Conservation (phyloP, 805 yeast species). For the Ogataea neopini region DNA sequence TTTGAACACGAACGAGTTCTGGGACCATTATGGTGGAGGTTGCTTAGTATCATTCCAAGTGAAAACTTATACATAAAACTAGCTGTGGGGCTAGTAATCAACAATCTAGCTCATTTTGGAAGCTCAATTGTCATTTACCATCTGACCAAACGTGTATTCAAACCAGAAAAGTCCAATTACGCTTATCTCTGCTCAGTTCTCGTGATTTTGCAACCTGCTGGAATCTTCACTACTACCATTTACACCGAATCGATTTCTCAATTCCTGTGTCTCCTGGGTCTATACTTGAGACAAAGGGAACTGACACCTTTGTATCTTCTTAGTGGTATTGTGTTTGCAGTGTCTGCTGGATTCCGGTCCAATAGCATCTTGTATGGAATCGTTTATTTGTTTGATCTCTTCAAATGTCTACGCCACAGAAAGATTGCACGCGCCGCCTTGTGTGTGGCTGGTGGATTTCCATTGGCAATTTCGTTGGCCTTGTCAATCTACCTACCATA, state of each 20-base stretch:
- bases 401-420: conserved; percentile 20
- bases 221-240: conserved; percentile 70
- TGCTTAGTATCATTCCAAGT: conserved; percentile 29
- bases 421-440: conserved; percentile 17
- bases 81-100: conserved; percentile 46
- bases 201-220: conserved; percentile 72
- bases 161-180: conserved; percentile 2
- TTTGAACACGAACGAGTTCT: conserved; percentile 93
- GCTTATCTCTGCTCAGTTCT: conserved; percentile 34
- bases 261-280: conserved; percentile 55
- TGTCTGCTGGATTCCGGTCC: conserved; percentile 67
- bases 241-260: conserved; percentile 80
- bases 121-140: conserved; percentile 50
- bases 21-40: conserved; percentile 71
- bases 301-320: conserved; percentile 34
- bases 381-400: conserved; percentile 59
- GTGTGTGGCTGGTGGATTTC: conserved; percentile 56
- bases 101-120: conserved; percentile 53
- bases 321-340: conserved; percentile 56
- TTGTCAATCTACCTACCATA: conserved; percentile 56
- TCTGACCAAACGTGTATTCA: conserved; percentile 40
- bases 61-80: conserved; percentile 46
- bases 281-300: conserved; percentile 44
- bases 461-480: conserved; percentile 49
- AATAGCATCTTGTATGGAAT: conserved; percentile 77